Evolutionary conservation across 2,329 filamentous ascomycete genomes (phyloP).

Genomic region (Fusarium camptoceras): DNA sequence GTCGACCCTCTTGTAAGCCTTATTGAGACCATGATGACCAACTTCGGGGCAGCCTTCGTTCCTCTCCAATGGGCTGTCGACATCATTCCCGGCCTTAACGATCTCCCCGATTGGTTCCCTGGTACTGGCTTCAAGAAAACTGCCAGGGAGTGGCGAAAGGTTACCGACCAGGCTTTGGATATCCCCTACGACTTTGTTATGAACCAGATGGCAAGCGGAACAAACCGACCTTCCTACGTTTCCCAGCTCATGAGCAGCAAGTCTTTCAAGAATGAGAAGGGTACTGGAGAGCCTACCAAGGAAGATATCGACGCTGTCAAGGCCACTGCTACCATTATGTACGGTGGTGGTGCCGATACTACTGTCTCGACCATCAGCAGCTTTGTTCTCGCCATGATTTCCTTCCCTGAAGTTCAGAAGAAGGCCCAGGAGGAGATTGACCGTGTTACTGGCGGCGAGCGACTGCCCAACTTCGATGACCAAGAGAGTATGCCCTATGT

Average conservation of each 20-base stretch:
- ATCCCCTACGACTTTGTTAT: constrained; percentile 49
- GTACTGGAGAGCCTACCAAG: constrained; percentile 2
- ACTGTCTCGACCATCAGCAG: constrained; percentile 43
- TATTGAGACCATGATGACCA: constrained; percentile 46
- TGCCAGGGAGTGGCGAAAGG: constrained; percentile 44
- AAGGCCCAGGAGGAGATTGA: constrained; percentile 48
- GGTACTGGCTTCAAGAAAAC: constrained; percentile 48
- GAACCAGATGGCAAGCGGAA: constrained; percentile 42
- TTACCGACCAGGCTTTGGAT: constrained; percentile 32
- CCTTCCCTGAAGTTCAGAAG: constrained; percentile 40
- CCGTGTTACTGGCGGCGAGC: constrained; percentile 45
- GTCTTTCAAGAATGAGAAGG: constrained; percentile 14
- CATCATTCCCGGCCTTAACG: constrained; percentile 46
- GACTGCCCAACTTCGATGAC: constrained; percentile 47
- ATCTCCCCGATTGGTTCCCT: constrained; percentile 49
- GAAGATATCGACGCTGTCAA: constrained; percentile 44
- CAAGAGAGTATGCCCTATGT: constrained; percentile 48
- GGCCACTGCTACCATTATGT: constrained; percentile 44
- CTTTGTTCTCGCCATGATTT: constrained; percentile 45
- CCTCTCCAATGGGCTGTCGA: constrained; percentile 52
- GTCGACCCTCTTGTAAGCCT: constrained; percentile 48
- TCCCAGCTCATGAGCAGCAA: constrained; percentile 42
- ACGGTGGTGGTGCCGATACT: constrained; percentile 49
- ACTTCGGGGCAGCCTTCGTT: constrained; percentile 46
- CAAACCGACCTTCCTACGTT: constrained; percentile 43